phyloP scores from a whole-genome alignment of 2,329 filamentous ascomycete genomes.

The Seiridium cupressi region DNA sequence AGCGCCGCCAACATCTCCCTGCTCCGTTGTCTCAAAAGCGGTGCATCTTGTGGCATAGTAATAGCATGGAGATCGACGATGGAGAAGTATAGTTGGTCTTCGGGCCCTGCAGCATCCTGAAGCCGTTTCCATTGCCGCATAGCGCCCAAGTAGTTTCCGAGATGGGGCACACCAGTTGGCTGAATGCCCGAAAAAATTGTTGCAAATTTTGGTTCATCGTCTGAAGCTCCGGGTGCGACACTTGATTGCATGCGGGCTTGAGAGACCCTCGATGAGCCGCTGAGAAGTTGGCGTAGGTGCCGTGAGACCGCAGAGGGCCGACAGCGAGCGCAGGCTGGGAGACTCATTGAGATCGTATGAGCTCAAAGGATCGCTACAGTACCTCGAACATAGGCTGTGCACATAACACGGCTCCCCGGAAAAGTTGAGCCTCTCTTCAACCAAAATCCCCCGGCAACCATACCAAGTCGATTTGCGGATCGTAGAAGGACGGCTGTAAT shows the following conservation, averaged over 20 bases:
- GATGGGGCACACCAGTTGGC: constrained; percentile 88
- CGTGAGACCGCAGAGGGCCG: constrained; percentile 15
- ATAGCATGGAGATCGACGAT: constrained; percentile 94
- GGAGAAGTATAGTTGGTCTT: constrained; percentile 72
- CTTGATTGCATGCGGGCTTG: not conserved
- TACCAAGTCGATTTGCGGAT: too few species aligned
- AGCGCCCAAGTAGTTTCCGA: constrained; percentile 94
- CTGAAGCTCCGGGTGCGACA: not conserved
- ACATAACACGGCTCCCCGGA: too few species aligned
- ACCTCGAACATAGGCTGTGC: too few species aligned
- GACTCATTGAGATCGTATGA: constrained; percentile 15
- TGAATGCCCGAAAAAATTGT: constrained; percentile 95
- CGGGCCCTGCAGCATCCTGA: constrained; percentile 60
- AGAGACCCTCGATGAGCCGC: not conserved
- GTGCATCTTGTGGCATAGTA: constrained; percentile 69
- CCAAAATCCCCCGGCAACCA: too few species aligned
- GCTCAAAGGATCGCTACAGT: too few species aligned
- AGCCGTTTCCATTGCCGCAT: constrained; percentile 81
- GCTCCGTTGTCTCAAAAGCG: constrained; percentile 61
- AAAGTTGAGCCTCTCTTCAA: too few species aligned
- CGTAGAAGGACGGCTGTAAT: too few species aligned
- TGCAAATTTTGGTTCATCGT: not conserved
- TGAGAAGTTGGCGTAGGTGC: constrained; percentile 2
- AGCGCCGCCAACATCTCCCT: constrained; percentile 76
- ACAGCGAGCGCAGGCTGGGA: constrained; percentile 15